Evolutionary conservation across 2,329 filamentous ascomycete genomes (phyloP), one percentile per base, ranked within the genome.

Genomic region (Domatiomyces catenatus): DNA sequence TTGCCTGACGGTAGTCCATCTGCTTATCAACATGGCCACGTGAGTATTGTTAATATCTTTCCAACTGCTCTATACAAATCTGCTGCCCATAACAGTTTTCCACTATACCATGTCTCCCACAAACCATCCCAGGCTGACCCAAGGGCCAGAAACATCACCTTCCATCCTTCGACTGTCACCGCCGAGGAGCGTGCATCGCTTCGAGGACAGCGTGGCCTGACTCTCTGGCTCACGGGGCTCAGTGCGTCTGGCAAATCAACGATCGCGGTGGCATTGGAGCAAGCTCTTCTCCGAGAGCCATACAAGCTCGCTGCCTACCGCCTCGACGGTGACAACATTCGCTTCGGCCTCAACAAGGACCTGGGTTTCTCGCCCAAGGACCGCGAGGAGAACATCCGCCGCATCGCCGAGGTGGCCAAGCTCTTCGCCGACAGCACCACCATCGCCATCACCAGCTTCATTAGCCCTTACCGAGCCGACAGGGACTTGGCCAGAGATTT

Each of bases 311-410:
- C 83, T 50, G 85, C 89, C 54, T 98, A 98, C 77, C 82, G 92
- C 49, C 82, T 98, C 26, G 92, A 98, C 70, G 92, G 90, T 63
- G 92, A 98, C 77, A 98, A 98, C 71, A 84, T 98, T 59, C 90
- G 92, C 54, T 95, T 96, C 72, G 92, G 92, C 15, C 77, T 98
- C 59, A 98, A 96, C 80, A 94, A 93, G 71, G 90, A 96, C 72
- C 78, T 98, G 8, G 90, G 90, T 15, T 98, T 96, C 75, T 84
- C 80, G 57, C 90, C 94, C 65, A 80, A 81, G 64, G 89, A 95
- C 73, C 81, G 92, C 61, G 93, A 90, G 66, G 92, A 98, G 76
- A 98, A 98, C 73, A 98, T 98, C 66, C 81, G 92, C 54, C 82
- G 92, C 57, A 95, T 98, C 63, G 87, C 86, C 50, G 90, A 98